Evolutionary conservation across 192 early-diverging fungal species (phyloP), one percentile per base, ranked within the genome.

Genomic region (Coemansia sp.): DNA sequence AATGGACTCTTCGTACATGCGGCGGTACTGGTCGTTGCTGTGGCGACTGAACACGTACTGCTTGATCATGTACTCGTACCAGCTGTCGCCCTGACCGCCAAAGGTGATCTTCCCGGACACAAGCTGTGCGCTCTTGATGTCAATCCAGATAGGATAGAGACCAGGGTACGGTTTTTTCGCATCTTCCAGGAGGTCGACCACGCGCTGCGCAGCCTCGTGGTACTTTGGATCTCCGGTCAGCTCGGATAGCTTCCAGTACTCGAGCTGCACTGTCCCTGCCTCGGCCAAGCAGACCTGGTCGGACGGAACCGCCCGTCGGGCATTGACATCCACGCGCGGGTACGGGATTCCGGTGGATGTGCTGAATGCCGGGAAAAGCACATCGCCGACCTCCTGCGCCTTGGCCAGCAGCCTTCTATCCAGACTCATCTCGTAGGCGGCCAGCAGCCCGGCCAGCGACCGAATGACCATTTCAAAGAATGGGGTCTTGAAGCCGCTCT

Each of bases 391-490:
- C 30, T 92, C 82, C 14, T 83, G 71, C 0, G 91, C 88, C 74
- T 92, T 91, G 14, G 81, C 61, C 42, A 96, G 67, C 65, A 91
- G 81, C 23, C 86, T 58, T 14, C 55, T 55, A 42, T 96, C 92
- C 37, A 79, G 71, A 28, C 90, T 89, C 55, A 96, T 72, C 59
- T 96, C 92, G 58, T 94, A 94, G 6, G 94, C 90, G 17, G 86
- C 83, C 33, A 96, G 73, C 55, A 96, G 68, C 10, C 94, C 94
- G 28, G 89, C 94, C 3, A 93, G 73, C 55, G 87, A 82, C 1
- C 94, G 86, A 31, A 96, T 96, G 53, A 88, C 72, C 27, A 89
- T 92, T 68, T 96, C 94, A 74, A 96, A 96, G 58, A 93, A 84
- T 31, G 84, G 86, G 33, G 91, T 84, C 2, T 63, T 74, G 20